Evolutionary conservation across 148 eudicot genomes (phyloP).

Genomic region (Camellia lanceoleosa): DNA sequence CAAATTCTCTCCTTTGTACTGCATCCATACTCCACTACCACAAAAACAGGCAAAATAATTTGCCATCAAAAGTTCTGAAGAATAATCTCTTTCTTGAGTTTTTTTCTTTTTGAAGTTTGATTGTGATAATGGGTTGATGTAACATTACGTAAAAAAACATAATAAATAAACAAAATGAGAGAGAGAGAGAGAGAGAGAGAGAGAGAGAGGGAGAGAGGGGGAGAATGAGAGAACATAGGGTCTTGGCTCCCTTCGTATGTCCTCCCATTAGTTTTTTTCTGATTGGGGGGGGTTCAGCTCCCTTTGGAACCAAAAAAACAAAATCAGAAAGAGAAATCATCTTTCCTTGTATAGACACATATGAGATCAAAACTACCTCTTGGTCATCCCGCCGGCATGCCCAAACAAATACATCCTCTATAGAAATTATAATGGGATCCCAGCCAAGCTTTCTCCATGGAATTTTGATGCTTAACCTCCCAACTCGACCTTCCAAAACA

Average conservation of each 20-base stretch:
- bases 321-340: not conserved
- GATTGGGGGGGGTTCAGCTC: too few relatives aligned
- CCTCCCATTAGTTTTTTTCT: too few relatives aligned
- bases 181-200: too few relatives aligned
- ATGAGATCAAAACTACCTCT: conserved; percentile 56
- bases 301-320: too few relatives aligned
- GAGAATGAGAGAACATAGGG: not conserved
- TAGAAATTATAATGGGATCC: conserved; percentile 85
- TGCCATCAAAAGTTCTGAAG: not conserved
- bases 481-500: conserved; percentile 66
- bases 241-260: too few relatives aligned
- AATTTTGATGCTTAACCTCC: conserved; percentile 86
- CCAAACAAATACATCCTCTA: conserved; percentile 81
- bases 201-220: too few relatives aligned
- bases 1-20: conserved; percentile 78
- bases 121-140: not conserved
- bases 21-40: conserved; percentile 80
- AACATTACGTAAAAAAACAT: not conserved
- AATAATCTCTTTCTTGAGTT: not conserved
- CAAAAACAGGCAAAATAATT: not conserved
- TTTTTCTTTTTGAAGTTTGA: not conserved
- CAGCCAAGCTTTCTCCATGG: conserved; percentile 99
- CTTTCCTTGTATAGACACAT: conserved; percentile 2
- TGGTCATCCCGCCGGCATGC: conserved; percentile 76
- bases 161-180: too few relatives aligned